These are phyloP conservation scores for Eremomyces bilateralis DNA, from an alignment of 495 filamentous ascomycete species.

Conservation along the genomic window DNA sequence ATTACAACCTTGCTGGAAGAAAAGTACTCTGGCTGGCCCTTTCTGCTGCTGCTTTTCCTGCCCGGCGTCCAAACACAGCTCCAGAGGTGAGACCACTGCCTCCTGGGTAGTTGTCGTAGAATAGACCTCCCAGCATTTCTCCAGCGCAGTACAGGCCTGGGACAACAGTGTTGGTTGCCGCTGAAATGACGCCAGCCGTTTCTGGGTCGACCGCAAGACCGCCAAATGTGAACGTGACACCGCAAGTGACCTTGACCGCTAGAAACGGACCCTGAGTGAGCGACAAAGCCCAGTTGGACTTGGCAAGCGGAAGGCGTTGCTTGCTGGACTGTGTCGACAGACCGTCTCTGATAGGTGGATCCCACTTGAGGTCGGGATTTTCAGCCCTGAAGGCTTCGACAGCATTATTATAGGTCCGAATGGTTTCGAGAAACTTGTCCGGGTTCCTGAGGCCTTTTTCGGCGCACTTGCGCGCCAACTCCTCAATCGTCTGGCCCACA, in stretches of 20 bases:
- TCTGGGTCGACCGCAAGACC: background rate
- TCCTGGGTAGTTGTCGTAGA: background rate
- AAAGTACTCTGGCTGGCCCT: too few species aligned
- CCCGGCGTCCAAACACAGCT: background rate
- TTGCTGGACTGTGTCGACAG: background rate
- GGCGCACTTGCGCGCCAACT: background rate
- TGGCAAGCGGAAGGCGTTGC: background rate
- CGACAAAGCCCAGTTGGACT: background rate
- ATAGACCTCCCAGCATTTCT: background rate
- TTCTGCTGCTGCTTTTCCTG: background rate
- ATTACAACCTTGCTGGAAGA: too few species aligned
- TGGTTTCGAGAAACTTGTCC: background rate
- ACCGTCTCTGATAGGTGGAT: background rate
- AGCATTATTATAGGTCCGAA: background rate
- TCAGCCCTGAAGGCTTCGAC: background rate
- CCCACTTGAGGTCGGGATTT: background rate
- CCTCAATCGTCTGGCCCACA: background rate
- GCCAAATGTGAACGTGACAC: conserved; percentile 1
- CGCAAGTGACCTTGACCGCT: background rate
- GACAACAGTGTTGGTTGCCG: conserved; percentile 12
- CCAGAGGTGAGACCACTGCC: background rate
- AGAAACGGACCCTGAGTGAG: background rate
- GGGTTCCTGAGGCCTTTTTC: background rate
- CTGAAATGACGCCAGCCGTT: background rate
- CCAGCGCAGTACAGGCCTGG: conserved; percentile 28